phyloP scores from a whole-genome alignment of 2,329 filamentous ascomycete species.

The Chaetomiaceae sp. region DNA sequence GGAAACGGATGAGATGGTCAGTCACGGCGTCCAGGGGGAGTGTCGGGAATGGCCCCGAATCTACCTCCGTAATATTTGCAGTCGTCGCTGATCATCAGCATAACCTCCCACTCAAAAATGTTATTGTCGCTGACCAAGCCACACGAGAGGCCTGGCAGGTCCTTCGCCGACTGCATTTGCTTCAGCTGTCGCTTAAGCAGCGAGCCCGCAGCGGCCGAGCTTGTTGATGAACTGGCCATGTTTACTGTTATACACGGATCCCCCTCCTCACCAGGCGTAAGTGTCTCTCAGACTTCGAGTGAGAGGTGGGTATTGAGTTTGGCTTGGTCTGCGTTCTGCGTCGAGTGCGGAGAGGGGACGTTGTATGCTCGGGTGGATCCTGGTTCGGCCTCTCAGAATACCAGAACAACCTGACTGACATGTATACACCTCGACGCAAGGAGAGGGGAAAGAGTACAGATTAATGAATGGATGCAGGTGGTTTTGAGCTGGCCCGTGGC shows the following conservation, averaged over 20 bases:
- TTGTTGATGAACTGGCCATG: slow-evolving; percentile 24
- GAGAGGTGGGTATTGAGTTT: too few species aligned
- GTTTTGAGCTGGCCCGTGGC: too few species aligned
- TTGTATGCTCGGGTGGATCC: too few species aligned
- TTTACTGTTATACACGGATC: background rate
- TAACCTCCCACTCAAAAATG: slow-evolving; percentile 97
- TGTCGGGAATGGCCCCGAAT: slow-evolving; percentile 30
- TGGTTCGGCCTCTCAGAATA: too few species aligned
- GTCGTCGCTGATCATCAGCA: slow-evolving; percentile 96
- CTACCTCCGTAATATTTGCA: slow-evolving; percentile 88
- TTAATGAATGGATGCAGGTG: too few species aligned
- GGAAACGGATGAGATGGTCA: background rate
- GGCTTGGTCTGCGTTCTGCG: too few species aligned
- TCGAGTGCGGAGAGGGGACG: too few species aligned
- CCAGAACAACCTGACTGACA: too few species aligned
- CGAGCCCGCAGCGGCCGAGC: slow-evolving; percentile 63
- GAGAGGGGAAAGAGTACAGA: too few species aligned
- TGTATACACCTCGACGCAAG: too few species aligned
- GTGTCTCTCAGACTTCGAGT: too few species aligned
- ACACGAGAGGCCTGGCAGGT: slow-evolving; percentile 91
- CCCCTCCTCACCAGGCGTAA: background rate
- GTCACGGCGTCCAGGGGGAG: too few species aligned
- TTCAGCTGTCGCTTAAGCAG: slow-evolving; percentile 84
- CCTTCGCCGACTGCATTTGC: slow-evolving; percentile 86
- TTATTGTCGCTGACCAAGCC: slow-evolving; percentile 80